Evolutionary conservation across 2,329 filamentous ascomycete species (phyloP), one percentile per base, ranked within the genome.

Genomic region (Meredithiella fracta): DNA sequence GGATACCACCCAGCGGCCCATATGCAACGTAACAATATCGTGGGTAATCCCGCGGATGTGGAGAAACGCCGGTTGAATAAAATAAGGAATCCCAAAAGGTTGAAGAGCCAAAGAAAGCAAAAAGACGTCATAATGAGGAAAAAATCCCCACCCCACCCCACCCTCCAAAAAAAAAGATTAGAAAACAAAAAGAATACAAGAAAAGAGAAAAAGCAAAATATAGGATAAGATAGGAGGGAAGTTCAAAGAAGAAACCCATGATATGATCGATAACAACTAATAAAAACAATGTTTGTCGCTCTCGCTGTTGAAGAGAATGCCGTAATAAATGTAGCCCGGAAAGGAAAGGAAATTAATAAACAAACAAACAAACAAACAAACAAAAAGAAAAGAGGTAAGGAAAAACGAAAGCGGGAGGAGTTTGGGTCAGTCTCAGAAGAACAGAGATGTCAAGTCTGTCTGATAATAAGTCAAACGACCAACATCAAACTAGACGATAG

Each of bases 301-400:
- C 58, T 59, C 58, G 55, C 58, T 59, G 58, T 59, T 59, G 58
- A 59, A 59, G 58, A 59, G 58, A 59, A 59, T 56, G 54, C 55
- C 51, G 14, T 53, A 11, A 51, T 56, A 52, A 34, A 34, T 40
- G 51, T 56, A 31, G 57, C 29, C 53, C 54, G 56, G 38, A 56
- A 26, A 42, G 20, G 50, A 53, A 49, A 54, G 34, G 15, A 56
- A 37, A 49, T 26, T 9, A 53, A 57, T 44, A 51, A 50, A 37
- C 42, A 56, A 40, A 29, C n/a, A 17, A 37, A 37, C 55, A 40
- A 51, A 34, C 17, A 53, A 22, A 53, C 23, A 6, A 53, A 20
- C 40, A 40, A 1, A 55, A 49, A 53, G 23, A 26, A 22, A 14
- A 60, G 42, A 59, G 54, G 61, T 26, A 50, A 15, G 44, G 47